Percentiles rank a stretch among this genome's conserved stretches.
Evolutionary conservation across 176 grass and related monocot genomes (phyloP).

Genomic region (Areca catechu): DNA sequence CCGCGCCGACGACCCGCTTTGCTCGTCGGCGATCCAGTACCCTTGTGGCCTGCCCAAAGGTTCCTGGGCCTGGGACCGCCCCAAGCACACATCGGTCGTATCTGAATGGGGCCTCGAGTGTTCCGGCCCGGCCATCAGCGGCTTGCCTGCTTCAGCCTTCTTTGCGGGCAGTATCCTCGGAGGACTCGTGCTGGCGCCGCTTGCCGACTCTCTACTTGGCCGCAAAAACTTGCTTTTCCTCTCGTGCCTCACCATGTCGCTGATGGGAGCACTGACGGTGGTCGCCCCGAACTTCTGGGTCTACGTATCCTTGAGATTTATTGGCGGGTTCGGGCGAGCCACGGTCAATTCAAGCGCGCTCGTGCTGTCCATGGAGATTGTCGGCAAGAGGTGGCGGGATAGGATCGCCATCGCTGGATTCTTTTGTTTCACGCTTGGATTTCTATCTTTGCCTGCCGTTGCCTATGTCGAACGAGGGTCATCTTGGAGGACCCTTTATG

Average conservation of each 20-base stretch:
- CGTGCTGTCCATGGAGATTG: constrained; percentile 75
- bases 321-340: constrained; percentile 59
- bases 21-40: constrained; percentile 17
- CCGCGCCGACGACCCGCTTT: constrained; percentile 16
- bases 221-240: constrained; percentile 61
- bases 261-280: constrained; percentile 42
- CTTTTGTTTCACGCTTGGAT: constrained; percentile 67
- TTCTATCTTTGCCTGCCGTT: constrained; percentile 71
- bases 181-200: constrained; percentile 60
- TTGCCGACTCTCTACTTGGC: constrained; percentile 69
- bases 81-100: constrained; percentile 33
- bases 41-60: constrained; percentile 41
- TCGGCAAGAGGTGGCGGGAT: constrained; percentile 71
- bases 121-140: constrained; percentile 44
- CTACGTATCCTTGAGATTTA: constrained; percentile 56
- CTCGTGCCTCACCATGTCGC: constrained; percentile 47
- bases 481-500: constrained; percentile 66
- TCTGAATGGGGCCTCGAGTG: constrained; percentile 84
- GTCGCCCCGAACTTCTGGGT: constrained; percentile 72
- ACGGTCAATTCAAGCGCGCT: constrained; percentile 53
- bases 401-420: constrained; percentile 53
- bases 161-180: constrained; percentile 73
- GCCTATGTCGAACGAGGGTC: constrained; percentile 39
- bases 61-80: constrained; percentile 58
- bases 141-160: constrained; percentile 70